Evolutionary conservation across 164 flowering plant genomes (phyloP).

Genomic region (Chimonanthus praecox): DNA sequence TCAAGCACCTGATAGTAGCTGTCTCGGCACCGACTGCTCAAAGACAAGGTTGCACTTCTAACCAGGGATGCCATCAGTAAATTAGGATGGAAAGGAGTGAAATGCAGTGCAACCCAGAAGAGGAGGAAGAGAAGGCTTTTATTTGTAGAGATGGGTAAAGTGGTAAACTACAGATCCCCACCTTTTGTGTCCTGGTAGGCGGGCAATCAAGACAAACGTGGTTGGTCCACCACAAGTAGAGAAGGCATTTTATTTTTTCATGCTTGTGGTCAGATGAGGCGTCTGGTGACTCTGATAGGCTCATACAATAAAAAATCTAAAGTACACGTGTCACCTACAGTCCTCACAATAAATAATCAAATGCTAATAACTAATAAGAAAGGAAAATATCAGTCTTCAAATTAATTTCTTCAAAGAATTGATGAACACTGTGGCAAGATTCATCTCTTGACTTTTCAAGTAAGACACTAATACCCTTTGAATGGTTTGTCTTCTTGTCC

Average conservation of each 20-base stretch:
- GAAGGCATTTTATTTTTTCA: not conserved
- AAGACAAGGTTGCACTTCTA: constrained; percentile 1
- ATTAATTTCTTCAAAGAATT: no score
- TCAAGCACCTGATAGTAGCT: not conserved
- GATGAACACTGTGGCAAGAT: not conserved
- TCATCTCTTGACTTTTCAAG: not conserved
- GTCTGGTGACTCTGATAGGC: not conserved
- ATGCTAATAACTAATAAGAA: not conserved
- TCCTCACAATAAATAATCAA: not conserved
- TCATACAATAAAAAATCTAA: no score
- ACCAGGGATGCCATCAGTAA: not conserved
- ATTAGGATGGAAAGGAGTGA: not conserved
- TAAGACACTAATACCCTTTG: not conserved
- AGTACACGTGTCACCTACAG: not conserved
- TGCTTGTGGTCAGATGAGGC: not conserved
- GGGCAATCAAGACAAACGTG: not conserved
- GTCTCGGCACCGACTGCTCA: not conserved
- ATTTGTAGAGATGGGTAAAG: no score
- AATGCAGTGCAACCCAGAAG: not conserved
- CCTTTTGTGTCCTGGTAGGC: no score
- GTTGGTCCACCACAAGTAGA: not conserved
- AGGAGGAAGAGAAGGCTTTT: not conserved
- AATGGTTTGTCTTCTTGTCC: not conserved
- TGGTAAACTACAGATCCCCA: not conserved
- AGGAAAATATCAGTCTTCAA: not conserved